Evolutionary conservation across 2,329 filamentous ascomycete genomes (phyloP).

Genomic region (Ascochyta fabae): DNA sequence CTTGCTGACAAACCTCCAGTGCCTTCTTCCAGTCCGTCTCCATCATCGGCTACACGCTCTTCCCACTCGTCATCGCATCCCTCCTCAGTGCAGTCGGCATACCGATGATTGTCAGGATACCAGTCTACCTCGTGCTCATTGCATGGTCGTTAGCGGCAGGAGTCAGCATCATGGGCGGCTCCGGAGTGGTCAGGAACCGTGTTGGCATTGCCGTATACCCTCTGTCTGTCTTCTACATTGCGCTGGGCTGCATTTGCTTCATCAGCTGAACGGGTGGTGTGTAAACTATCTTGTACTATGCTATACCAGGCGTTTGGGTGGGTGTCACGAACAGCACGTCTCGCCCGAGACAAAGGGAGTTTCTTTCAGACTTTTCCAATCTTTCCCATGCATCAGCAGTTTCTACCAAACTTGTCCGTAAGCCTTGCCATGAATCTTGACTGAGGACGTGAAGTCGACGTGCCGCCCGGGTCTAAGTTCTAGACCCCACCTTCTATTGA

Average conservation of each 20-base stretch:
- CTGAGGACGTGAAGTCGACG: constrained; percentile 6
- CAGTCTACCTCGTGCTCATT: constrained; percentile 86
- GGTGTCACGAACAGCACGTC: constrained; percentile 12
- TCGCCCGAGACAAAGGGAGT: constrained; percentile 4
- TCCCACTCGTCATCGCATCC: constrained; percentile 92
- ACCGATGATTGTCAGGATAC: constrained; percentile 81
- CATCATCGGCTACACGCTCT: constrained; percentile 97
- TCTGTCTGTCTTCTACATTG: constrained; percentile 92
- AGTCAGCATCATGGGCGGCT: constrained; percentile 93
- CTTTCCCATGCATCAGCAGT: neutral
- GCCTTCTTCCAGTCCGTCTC: constrained; percentile 98
- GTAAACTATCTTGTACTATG: constrained; percentile 14
- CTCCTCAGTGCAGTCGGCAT: constrained; percentile 84
- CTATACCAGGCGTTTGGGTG: constrained; percentile 10
- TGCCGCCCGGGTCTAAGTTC: constrained; percentile 17
- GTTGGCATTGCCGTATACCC: constrained; percentile 95
- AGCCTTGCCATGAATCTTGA: neutral
- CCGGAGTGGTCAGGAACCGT: constrained; percentile 92
- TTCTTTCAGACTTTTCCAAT: neutral
- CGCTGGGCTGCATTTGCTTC: constrained; percentile 92
- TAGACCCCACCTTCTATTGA: constrained; percentile 35
- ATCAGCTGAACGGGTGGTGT: constrained; percentile 69
- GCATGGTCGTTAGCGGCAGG: constrained; percentile 94
- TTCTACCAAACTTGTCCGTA: neutral
- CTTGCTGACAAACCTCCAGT: constrained; percentile 58